These are phyloP conservation scores for Lipomyces chichibuensis DNA, from an alignment of 805 yeast genomes.

Conservation along the genomic window DNA sequence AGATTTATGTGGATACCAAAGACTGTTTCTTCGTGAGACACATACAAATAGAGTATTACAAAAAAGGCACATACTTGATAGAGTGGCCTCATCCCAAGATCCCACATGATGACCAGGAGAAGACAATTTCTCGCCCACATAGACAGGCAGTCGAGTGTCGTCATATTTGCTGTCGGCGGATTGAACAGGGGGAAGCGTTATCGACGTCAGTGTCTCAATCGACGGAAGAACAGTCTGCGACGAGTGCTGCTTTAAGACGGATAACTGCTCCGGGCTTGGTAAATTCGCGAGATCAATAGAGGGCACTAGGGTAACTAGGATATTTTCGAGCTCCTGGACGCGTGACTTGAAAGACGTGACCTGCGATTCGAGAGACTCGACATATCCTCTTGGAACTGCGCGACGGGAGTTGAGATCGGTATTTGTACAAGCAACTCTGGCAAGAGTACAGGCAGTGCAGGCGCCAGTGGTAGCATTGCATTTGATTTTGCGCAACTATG, in stretches of 20 bases:
- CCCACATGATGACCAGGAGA: constrained; percentile 12
- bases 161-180: constrained; percentile 9
- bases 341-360: constrained; percentile 13
- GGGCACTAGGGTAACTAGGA: constrained; percentile 13
- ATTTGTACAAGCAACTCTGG: constrained; percentile 35
- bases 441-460: constrained; percentile 34
- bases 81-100: constrained; percentile 29
- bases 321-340: constrained; percentile 19
- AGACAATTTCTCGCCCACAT: constrained; percentile 17
- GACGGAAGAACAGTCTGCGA: constrained; percentile 22
- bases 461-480: constrained; percentile 36
- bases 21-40: constrained; percentile 4
- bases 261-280: constrained; percentile 15
- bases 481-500: constrained; percentile 30
- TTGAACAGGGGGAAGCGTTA: constrained; percentile 4
- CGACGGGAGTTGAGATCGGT: constrained; percentile 34
- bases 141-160: constrained; percentile 24
- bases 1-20: constrained; percentile 26
- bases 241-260: constrained; percentile 3
- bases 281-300: constrained; percentile 19
- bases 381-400: constrained; percentile 34
- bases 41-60: background rate
- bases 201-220: constrained; percentile 27
- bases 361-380: constrained; percentile 29
- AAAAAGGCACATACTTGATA: constrained; percentile 20